Evolutionary conservation across 129 eudicot genomes (phyloP), one percentile per base, ranked within the genome.

Genomic region (Deinandra increscens): DNA sequence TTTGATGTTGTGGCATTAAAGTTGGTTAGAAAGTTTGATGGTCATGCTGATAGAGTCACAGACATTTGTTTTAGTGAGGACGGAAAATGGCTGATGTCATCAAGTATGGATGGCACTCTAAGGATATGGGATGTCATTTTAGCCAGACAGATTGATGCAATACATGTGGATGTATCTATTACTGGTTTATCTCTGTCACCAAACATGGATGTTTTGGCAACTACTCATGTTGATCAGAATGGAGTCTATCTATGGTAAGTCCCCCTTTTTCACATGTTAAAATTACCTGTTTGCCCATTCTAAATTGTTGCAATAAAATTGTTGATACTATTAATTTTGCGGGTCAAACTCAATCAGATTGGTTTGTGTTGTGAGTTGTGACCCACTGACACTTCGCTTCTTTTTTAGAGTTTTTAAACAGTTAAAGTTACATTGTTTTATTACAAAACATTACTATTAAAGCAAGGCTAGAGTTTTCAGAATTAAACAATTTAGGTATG

Each of bases 31-130:
- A 90, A 87, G 73, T 94, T 94, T 66, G 96, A 90, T 77, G 99
- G 99, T 44, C 99, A 90, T 67, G 26, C 74, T 9, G 99, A 94
- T 55, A 86, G 99, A 53, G 75, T 94, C 64, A 94, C 97, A 5
- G 99, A 94, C 68, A 43, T 87, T 70, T 94, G 99, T 72, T 94
- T 90, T 82, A 89, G 96, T 43, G 97, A 94, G 88, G 99, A 94
- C 75, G 99, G 99, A 5, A 94, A 94, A 77, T 94, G 99, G 99
- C 91, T 94, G 54, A 74, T 94, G 78, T 87, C 97, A 13, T 89
- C 96, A 29, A 94, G 99, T 79, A 94, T 94, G 99, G 99, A 94
- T 79, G 97, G 97, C 46, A 90, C 85, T 36, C 81, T 94, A 17
- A 85, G 99, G 71, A 84, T 94, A 36, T 94, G 99, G 99, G 99